phyloP scores from a whole-genome alignment of 1,284 basidiomycete species.

The Chalciporus sp. region DNA sequence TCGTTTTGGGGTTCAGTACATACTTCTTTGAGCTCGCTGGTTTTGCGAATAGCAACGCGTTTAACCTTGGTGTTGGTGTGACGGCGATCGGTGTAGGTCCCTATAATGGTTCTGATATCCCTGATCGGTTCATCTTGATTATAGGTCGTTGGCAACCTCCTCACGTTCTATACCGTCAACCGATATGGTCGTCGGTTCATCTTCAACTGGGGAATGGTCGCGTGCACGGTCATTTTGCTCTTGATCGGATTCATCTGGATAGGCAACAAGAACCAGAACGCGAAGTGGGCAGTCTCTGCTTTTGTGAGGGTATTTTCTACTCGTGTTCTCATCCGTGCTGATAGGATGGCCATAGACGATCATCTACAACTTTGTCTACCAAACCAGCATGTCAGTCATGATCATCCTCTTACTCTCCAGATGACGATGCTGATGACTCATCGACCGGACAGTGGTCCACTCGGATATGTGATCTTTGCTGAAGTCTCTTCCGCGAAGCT shows the following conservation, averaged over 20 bases:
- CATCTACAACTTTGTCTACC: constrained; percentile 31
- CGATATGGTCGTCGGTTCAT: constrained; percentile 27
- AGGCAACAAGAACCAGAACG: constrained; percentile 7
- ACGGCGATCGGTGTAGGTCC: constrained; percentile 28
- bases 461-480: constrained; percentile 32
- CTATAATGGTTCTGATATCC: background rate
- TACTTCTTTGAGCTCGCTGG: constrained; percentile 37
- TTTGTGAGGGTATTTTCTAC: constrained; percentile 20
- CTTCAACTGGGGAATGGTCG: constrained; percentile 33
- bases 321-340: background rate
- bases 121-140: background rate
- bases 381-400: constrained; percentile 23
- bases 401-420: background rate
- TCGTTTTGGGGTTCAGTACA: constrained; percentile 31
- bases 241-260: constrained; percentile 34
- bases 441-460: constrained; percentile 22
- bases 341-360: constrained; percentile 21
- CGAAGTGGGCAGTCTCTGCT: constrained; percentile 25
- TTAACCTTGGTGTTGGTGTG: constrained; percentile 31
- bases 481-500: constrained; percentile 34
- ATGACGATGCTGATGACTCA: background rate
- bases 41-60: constrained; percentile 25
- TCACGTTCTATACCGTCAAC: constrained; percentile 31
- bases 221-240: constrained; percentile 26
- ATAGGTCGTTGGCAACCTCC: constrained; percentile 29